Evolutionary conservation across 2,329 filamentous ascomycete genomes (phyloP).

Genomic region (Xylaria multiplex): DNA sequence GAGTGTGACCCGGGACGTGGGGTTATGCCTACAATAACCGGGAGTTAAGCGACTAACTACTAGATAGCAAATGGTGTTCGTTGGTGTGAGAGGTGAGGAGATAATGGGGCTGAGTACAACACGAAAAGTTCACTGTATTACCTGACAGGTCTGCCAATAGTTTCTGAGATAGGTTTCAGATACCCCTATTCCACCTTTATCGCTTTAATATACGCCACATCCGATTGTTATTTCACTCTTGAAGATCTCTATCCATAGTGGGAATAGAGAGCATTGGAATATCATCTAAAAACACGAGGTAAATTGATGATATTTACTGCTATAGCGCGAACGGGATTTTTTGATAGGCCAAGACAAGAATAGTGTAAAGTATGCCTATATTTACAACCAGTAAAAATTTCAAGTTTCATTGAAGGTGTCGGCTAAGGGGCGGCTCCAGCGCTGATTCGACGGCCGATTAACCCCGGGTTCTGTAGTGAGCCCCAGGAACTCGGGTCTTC

Average conservation of each 20-base stretch:
- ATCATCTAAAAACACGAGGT: not conserved
- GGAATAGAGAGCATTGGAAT: not conserved
- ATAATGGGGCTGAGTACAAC: not conserved
- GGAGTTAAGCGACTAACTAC: not conserved
- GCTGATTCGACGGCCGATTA: slow-evolving; percentile 16
- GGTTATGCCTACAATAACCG: slow-evolving; percentile 16
- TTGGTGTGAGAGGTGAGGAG: slow-evolving; percentile 4
- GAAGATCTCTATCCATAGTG: not conserved
- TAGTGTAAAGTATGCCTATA: not conserved
- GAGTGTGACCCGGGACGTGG: slow-evolving; percentile 19
- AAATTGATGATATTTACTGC: not conserved
- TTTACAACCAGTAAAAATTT: not conserved
- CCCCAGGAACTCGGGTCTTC: slow-evolving; percentile 14
- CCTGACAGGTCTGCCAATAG: not conserved
- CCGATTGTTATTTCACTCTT: not conserved
- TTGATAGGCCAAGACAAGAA: slow-evolving; percentile 25
- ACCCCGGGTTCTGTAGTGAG: slow-evolving; percentile 7
- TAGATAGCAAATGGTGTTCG: not conserved
- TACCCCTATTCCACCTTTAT: not conserved
- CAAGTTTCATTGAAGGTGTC: not conserved
- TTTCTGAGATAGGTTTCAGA: not conserved
- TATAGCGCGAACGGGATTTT: slow-evolving; percentile 5
- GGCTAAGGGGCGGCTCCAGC: not conserved
- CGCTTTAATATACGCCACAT: not conserved
- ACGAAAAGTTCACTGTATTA: not conserved